Base-by-base conservation (phyloP, 176 grass and related monocot species). In the Triticum dicoccoides region DNA sequence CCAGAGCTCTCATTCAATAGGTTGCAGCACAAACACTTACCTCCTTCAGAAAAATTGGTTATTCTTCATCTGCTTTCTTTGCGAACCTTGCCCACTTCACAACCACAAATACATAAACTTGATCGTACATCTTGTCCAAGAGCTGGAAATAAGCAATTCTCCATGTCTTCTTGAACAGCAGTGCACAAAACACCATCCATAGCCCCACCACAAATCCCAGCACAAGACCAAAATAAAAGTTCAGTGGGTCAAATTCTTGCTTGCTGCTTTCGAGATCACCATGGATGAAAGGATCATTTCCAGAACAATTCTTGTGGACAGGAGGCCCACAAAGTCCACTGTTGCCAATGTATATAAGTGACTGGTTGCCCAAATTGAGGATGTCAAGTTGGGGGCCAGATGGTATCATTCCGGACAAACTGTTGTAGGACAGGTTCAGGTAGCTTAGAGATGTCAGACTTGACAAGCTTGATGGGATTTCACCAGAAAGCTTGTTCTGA, bases 81-180 rank as follows among this genome's bases (percentile, higher is more conserved):
- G 29, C 0, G 47, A 77, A n/a, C 9, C 49, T 58, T 77, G 47
- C n/a, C 74, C 74, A 58, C 4, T 15, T 77, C 32, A 77, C 9
- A 56, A 9, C 17, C 8, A 58, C 15, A 34, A 56, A 77, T 10
- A 58, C 45, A 27, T 77, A 58, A 0, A 47, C 9, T 6, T 2
- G 20, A 18, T 77, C 29, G 4, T 34, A 77, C 3, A 77, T 4
- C 29, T 58, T 58, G 9, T 77, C 82, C 6, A 80, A 69, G 9
- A 54, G 35, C 29, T 3, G 68, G 24, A 89, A 85, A 80, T 67
- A 85, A 71, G 68, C 65, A 76, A 85, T n/a, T 20, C 65, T 81
- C 82, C 88, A 89, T 74, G 1, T 13, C n/a, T 80, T 74, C 29
- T 33, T 61, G 78, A 89, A 85, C 42, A 85, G 11, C 6, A 89